Evolutionary conservation across 2,329 filamentous ascomycete species (phyloP).

Genomic region (Diplodia mutila): DNA sequence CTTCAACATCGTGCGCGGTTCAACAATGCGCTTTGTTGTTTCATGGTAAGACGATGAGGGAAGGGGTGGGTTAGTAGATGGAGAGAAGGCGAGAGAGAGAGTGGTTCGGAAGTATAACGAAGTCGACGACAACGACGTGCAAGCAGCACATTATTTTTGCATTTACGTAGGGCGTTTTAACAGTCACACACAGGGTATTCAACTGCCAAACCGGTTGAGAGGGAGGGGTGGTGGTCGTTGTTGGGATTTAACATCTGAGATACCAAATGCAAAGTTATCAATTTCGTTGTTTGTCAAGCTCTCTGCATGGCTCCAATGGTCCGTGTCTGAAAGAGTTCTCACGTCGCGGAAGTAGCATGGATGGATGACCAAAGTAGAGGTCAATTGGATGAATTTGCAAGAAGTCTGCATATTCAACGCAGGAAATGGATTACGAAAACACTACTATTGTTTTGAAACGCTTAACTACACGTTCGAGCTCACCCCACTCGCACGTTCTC

Average conservation of each 20-base stretch:
- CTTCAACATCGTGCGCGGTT: background rate
- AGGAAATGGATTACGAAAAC: constrained; percentile 22
- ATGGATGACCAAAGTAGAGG: too few relatives aligned
- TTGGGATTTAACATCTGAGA: constrained; percentile 6
- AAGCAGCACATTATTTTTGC: background rate
- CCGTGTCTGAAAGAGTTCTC: too few relatives aligned
- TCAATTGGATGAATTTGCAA: background rate
- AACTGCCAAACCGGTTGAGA: constrained; percentile 13
- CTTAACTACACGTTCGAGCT: constrained; percentile 21
- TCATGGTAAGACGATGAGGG: background rate
- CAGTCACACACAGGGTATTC: constrained; percentile 14
- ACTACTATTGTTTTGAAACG: constrained; percentile 25
- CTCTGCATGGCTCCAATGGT: too few relatives aligned
- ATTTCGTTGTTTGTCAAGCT: background rate
- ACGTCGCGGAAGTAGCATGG: too few relatives aligned
- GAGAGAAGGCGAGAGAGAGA: background rate
- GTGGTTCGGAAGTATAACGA: background rate
- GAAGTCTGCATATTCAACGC: background rate
- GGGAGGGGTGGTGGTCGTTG: background rate
- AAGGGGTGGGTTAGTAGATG: background rate
- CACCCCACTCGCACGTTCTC: constrained; percentile 18
- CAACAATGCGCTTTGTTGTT: constrained; percentile 5
- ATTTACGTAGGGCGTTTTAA: constrained; percentile 13
- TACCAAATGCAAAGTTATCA: constrained; percentile 11
- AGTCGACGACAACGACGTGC: background rate